Evolutionary conservation across 257 asterid species (phyloP), one percentile per base, ranked within the genome.

Genomic region (Plantago ovata): DNA sequence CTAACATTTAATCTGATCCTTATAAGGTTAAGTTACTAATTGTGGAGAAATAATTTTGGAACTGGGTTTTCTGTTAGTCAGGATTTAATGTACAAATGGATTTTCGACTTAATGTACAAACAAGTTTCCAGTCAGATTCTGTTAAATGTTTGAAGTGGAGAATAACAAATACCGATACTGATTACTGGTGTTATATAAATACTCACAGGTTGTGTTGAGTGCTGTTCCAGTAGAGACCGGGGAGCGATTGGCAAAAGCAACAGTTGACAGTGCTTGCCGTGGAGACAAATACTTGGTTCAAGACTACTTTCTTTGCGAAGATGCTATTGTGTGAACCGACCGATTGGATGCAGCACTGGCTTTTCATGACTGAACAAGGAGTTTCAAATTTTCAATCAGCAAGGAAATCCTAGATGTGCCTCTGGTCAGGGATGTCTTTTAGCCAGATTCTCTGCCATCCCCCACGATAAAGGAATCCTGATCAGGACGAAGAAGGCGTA

Each of bases 211-310:
- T 28, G 74, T 73, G 40, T 43, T 68, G 67, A 77, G 72, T 7
- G 73, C 63, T n/a, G 58, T 69, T 13, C 87, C 93, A 1, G 64
- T 81, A 20, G 72, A 71, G 64, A 23, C 10, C 15, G 87, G 59
- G 13, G 69, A 42, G 28, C 62, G 65, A 39, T 65, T 82, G 40
- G 92, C 89, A 3, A 53, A 70, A 69, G 83, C 86, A 1, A 55
- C 70, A 0, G 84, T 84, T 10, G 7, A 60, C 41, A 70, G 89
- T 42, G 91, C 85, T 0, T 71, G 92, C 60, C 86, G 85, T 2
- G 89, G 92, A 2, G 94, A 87, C 72, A 75, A 59, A 66, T 76
- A 82, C 68, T 39, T 87, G 94, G 96, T 39, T 76, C 56, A 64
- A 55, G 56, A 11, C 79, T 7, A 56, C 66, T 16, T 72, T 80